Percentiles rank a stretch among this genome's conserved stretches.
Conservation (phyloP, 2,329 filamentous ascomycete species). For the Phaeosphaeriaceae sp. region DNA sequence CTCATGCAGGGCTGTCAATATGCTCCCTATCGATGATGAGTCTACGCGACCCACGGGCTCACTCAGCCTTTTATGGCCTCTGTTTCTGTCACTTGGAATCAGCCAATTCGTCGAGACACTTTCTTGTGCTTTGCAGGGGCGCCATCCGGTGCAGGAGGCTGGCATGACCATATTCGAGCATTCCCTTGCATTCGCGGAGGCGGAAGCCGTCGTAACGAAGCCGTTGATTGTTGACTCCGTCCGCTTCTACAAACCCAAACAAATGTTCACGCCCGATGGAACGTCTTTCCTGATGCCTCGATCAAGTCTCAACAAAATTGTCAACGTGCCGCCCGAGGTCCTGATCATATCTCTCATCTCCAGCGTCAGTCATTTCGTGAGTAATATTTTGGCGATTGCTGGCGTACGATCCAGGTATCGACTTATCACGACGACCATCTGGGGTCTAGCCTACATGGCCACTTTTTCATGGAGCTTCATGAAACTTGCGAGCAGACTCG, state of each 20-base stretch:
- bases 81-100: constrained; percentile 71
- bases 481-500: constrained; percentile 46
- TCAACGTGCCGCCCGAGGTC: constrained; percentile 90
- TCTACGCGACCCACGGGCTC: constrained; percentile 73
- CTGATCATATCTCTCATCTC: constrained; percentile 88
- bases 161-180: constrained; percentile 98
- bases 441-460: constrained; percentile 88
- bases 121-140: constrained; percentile 85
- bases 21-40: constrained; percentile 65
- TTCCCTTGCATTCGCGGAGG: constrained; percentile 93
- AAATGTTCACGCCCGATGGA: constrained; percentile 53
- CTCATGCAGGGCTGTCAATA: constrained; percentile 77
- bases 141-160: constrained; percentile 80
- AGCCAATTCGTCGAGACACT: constrained; percentile 91
- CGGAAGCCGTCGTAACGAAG: constrained; percentile 84
- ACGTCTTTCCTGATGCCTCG: constrained; percentile 47
- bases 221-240: constrained; percentile 77
- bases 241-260: constrained; percentile 49
- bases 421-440: constrained; percentile 86
- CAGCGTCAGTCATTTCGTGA: constrained; percentile 84
- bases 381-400: constrained; percentile 81
- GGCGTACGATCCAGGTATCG: constrained; percentile 80
- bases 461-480: constrained; percentile 79
- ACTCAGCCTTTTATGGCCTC: constrained; percentile 75
- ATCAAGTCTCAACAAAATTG: constrained; percentile 74